Base-by-base conservation (phyloP, 768 basidiomycete genomes). In the Mycena vulgaris region DNA sequence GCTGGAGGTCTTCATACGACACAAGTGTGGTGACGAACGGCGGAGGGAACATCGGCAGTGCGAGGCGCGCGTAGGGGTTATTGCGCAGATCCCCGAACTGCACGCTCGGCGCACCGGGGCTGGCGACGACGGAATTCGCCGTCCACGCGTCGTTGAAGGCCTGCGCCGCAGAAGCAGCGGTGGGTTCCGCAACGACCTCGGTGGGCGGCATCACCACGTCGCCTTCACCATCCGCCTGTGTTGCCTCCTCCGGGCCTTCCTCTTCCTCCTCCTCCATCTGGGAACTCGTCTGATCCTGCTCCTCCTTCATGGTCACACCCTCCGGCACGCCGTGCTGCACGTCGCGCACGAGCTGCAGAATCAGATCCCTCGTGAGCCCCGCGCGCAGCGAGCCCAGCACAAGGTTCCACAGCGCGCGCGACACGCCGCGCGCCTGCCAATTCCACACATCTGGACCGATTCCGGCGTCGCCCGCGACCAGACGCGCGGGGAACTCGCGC, bases 401-500 rank as follows among this genome's bases (percentile, higher is more conserved):
- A 80, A 94, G 85, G 75, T 93, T 92, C 93, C 93, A 94, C 55
- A 95, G 79, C 25, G 88, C 83, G 62, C 84, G 83, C 7, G 91
- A 92, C 21, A 94, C 92, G 5, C 93, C 93, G 76, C 91, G 83
- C 1, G 90, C 89, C 65, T 89, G 89, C 93, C 93, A 95, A 76
- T 89, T 92, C 93, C 93, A 95, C 13, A 92, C 85, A 63, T 88
- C 86, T 2, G 85, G 69, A 1, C 91, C 92, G 19, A 88, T 83
- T 71, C 93, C 89, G 0, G 85, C 80, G 62, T 88, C 88, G 13
- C 86, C 86, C 53, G 89, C 86, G 49, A 92, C 76, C 1, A 95
- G 77, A 5, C 82, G 85, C 0, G 90, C 92, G 0, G 93, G 92
- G 71, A 95, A 91, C 79, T 95, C 93, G 71, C 93, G 91, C 68